These are phyloP conservation scores for Passiflora organensis DNA, from an alignment of 345 rosid genomes.

Conservation along the genomic window DNA sequence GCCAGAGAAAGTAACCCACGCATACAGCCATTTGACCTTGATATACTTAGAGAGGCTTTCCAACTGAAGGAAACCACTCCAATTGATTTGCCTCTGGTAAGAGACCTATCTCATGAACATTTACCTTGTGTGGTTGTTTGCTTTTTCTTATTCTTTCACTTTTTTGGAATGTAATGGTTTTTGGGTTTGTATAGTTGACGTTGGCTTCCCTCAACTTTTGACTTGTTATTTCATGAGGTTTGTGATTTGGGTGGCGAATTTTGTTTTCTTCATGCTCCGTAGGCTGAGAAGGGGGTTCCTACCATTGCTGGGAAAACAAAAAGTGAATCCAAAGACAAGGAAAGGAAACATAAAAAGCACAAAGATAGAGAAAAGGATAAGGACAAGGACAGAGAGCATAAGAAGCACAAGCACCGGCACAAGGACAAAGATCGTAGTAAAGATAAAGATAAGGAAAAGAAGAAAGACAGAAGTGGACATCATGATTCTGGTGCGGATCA, in stretches of 20 bases:
- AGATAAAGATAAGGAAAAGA: constrained; percentile 76
- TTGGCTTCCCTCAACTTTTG: too few relatives aligned
- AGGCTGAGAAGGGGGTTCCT: constrained; percentile 80
- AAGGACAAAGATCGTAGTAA: constrained; percentile 70
- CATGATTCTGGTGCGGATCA: constrained; percentile 75
- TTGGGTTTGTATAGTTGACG: too few relatives aligned
- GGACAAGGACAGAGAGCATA: constrained; percentile 86
- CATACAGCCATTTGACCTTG: constrained; percentile 26
- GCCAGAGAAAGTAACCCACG: constrained; percentile 17
- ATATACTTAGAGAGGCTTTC: constrained; percentile 34
- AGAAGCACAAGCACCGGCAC: constrained; percentile 82
- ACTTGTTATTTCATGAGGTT: background rate
- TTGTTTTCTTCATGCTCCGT: background rate
- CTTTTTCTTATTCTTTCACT: background rate
- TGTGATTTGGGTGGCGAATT: background rate
- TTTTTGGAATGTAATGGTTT: too few relatives aligned
- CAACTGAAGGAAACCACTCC: constrained; percentile 27
- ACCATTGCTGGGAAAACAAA: constrained; percentile 67
- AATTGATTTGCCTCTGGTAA: constrained; percentile 24
- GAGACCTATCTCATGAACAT: constrained; percentile 1
- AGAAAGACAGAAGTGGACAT: constrained; percentile 73
- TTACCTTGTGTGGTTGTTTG: background rate
- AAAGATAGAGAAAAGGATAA: constrained; percentile 81
- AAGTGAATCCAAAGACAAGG: constrained; percentile 71
- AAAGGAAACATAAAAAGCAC: constrained; percentile 87